Conservation (phyloP, 2,329 filamentous ascomycete genomes). For the Monilinia aucupariae region DNA sequence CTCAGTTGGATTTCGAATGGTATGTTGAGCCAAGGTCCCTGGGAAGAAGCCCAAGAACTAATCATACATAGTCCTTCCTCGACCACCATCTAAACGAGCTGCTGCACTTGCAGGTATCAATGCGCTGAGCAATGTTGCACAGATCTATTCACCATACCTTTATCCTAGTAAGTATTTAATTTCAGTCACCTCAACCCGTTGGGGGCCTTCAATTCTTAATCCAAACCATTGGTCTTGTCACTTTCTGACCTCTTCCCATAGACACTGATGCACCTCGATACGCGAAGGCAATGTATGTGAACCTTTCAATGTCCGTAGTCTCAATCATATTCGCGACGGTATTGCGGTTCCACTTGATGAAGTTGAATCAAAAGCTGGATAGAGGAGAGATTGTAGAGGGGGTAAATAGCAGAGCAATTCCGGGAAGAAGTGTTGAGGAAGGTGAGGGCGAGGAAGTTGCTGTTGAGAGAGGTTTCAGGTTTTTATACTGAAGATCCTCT, state of each 20-base stretch:
- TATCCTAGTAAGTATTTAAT: conserved; percentile 5
- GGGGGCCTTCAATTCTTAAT: no score
- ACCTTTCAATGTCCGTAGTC: conserved; percentile 58
- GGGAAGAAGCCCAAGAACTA: not conserved
- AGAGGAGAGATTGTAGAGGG: conserved; percentile 48
- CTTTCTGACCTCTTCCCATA: not conserved
- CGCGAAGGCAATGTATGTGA: conserved; percentile 56
- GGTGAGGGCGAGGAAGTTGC: conserved; percentile 8
- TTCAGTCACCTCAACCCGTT: not conserved
- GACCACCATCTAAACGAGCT: conserved; percentile 25
- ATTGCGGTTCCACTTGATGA: conserved; percentile 56
- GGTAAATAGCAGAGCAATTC: conserved; percentile 20
- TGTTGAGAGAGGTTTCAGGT: conserved; percentile 14
- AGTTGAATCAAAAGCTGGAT: conserved; percentile 66
- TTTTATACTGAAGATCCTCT: not conserved
- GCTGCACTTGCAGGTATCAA: conserved; percentile 24
- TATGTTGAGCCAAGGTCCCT: not conserved
- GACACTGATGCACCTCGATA: conserved; percentile 9
- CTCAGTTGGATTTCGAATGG: conserved; percentile 66
- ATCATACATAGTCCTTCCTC: conserved; percentile 34
- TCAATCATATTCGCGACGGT: conserved; percentile 59
- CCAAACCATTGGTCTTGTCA: not conserved
- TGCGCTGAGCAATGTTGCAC: conserved; percentile 48
- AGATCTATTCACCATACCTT: conserved; percentile 63
- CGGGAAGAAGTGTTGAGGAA: not conserved